These are phyloP conservation scores for Cystofilobasidium ferigula DNA, from an alignment of 768 basidiomycete species.

Conservation along the genomic window DNA sequence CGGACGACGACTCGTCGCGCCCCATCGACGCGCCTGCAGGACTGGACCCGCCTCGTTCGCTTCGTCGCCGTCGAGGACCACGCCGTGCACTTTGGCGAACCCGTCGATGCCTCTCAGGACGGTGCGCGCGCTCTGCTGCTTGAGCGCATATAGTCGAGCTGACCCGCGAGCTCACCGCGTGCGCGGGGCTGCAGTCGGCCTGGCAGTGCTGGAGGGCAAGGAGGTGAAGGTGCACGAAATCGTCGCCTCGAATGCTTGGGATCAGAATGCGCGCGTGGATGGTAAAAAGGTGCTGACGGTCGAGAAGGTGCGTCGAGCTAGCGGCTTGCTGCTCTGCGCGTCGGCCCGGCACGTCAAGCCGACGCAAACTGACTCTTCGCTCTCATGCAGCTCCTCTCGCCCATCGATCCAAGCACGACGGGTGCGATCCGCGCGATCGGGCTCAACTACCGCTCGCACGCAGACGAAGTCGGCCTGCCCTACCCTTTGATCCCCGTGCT, in stretches of 20 bases:
- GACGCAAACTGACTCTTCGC: too few species aligned
- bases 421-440: slow-evolving; percentile 40
- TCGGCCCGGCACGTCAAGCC: background rate
- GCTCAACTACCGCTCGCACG: slow-evolving; percentile 34
- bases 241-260: slow-evolving; percentile 7
- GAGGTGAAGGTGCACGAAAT: slow-evolving; percentile 22
- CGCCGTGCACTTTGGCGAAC: slow-evolving; percentile 27
- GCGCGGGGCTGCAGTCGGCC: slow-evolving; percentile 17
- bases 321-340: background rate
- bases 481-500: slow-evolving; percentile 27
- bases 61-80: slow-evolving; percentile 28
- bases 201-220: slow-evolving; percentile 21
- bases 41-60: slow-evolving; percentile 19
- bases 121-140: slow-evolving; percentile 12
- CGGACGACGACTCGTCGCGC: background rate
- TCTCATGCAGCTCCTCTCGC: slow-evolving; percentile 31
- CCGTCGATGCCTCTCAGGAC: slow-evolving; percentile 28
- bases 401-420: slow-evolving; percentile 33
- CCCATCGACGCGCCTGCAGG: background rate
- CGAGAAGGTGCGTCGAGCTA: slow-evolving; percentile 22
- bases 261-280: slow-evolving; percentile 2
- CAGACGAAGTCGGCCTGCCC: slow-evolving; percentile 34
- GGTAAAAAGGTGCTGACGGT: slow-evolving; percentile 11
- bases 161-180: background rate
- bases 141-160: too few species aligned